Conservation (phyloP, 2,329 filamentous ascomycete species). For the Claviceps capensis region DNA sequence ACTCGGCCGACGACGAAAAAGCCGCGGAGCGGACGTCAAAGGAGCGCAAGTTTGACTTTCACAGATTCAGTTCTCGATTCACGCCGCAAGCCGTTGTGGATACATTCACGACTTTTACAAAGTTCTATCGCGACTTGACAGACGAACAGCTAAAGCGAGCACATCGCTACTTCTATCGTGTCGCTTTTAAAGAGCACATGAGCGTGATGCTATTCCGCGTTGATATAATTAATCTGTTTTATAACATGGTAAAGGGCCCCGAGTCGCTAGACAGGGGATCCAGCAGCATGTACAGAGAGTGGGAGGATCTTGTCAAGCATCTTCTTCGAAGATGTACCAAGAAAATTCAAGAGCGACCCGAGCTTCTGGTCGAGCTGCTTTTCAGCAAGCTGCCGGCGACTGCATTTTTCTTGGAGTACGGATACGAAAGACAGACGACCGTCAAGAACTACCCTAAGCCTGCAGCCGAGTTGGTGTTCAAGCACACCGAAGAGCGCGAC, state of each 20-base stretch:
- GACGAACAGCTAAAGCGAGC: conserved; percentile 74
- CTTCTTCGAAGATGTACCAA: conserved; percentile 69
- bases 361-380: conserved; percentile 78
- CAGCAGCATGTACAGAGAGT: conserved; percentile 56
- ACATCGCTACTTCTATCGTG: conserved; percentile 85
- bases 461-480: conserved; percentile 74
- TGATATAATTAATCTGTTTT: conserved; percentile 78
- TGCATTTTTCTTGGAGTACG: conserved; percentile 78
- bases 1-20: conserved; percentile 57
- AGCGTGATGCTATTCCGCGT: conserved; percentile 78
- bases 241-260: conserved; percentile 85
- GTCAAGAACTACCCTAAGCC: conserved; percentile 48
- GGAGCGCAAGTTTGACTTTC: conserved; percentile 92
- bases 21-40: conserved; percentile 57
- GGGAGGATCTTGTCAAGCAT: conserved; percentile 80
- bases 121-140: conserved; percentile 68
- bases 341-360: conserved; percentile 74
- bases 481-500: conserved; percentile 51
- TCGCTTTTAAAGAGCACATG: conserved; percentile 91
- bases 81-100: conserved; percentile 74
- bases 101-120: conserved; percentile 70
- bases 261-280: conserved; percentile 56
- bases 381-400: conserved; percentile 85
- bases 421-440: conserved; percentile 71
- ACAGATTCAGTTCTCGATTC: conserved; percentile 67